Evolutionary conservation across 1,284 basidiomycete species (phyloP).

Genomic region (Pterula multifida): DNA sequence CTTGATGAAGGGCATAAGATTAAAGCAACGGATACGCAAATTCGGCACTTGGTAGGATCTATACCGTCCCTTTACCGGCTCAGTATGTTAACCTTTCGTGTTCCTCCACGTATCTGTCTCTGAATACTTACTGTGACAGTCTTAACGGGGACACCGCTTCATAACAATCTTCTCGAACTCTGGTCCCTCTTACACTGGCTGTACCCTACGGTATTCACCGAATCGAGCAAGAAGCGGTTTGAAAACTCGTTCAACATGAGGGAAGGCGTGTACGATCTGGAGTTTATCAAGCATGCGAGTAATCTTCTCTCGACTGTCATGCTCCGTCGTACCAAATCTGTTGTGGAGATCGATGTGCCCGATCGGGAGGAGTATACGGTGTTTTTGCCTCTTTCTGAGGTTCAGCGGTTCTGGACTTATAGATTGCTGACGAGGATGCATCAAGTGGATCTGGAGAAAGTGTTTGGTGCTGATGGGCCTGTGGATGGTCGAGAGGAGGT

Average conservation of each 20-base stretch:
- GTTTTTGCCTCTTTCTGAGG: slow-evolving; percentile 43
- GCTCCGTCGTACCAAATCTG: slow-evolving; percentile 46
- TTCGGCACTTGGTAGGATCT: slow-evolving; percentile 31
- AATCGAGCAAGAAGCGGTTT: slow-evolving; percentile 33
- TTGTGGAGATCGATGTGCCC: slow-evolving; percentile 37
- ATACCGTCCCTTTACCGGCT: slow-evolving; percentile 39
- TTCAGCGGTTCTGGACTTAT: slow-evolving; percentile 52
- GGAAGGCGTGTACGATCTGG: slow-evolving; percentile 34
- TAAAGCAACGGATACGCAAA: slow-evolving; percentile 38
- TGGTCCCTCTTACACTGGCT: slow-evolving; percentile 46
- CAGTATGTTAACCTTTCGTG: slow-evolving; percentile 19
- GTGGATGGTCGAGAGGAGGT: slow-evolving; percentile 25
- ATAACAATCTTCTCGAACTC: slow-evolving; percentile 51
- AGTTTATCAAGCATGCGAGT: slow-evolving; percentile 35
- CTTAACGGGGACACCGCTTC: slow-evolving; percentile 50
- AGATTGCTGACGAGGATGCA: slow-evolving; percentile 41
- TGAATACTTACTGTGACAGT: slow-evolving; percentile 20
- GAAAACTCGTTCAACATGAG: slow-evolving; percentile 38
- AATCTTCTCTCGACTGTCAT: slow-evolving; percentile 38
- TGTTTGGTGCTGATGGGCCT: slow-evolving; percentile 27
- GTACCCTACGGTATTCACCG: slow-evolving; percentile 40
- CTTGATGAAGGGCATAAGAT: slow-evolving; percentile 54
- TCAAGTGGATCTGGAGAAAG: slow-evolving; percentile 29
- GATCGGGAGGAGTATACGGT: slow-evolving; percentile 44
- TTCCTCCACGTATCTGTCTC: neutral